Evolutionary conservation across 306 rosid species (phyloP).

Genomic region (Vigna radiata): DNA sequence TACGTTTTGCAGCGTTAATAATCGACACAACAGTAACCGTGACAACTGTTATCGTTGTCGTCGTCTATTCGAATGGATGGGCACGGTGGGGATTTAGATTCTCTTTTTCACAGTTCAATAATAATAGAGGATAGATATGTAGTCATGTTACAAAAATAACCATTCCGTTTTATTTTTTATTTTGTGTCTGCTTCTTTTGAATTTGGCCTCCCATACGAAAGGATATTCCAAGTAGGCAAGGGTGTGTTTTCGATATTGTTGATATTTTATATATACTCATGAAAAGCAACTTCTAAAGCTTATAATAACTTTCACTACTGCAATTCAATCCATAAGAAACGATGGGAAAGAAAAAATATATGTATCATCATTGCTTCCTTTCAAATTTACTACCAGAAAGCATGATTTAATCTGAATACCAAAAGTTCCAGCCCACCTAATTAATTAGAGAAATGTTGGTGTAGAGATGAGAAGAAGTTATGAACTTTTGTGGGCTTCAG

Average conservation of each 20-base stretch:
- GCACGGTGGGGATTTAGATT: conserved; percentile 31
- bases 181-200: not conserved
- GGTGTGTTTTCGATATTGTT: too few relatives aligned
- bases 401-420: not conserved
- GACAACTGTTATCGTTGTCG: conserved; percentile 40
- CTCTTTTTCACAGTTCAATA: not conserved
- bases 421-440: not conserved
- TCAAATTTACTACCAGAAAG: not conserved
- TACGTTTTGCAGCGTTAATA: conserved; percentile 30
- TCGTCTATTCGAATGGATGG: conserved; percentile 18
- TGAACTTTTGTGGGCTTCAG: conserved; percentile 31
- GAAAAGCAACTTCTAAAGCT: not conserved
- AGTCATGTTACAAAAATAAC: not conserved
- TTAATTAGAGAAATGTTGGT: not conserved
- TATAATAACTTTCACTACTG: too few relatives aligned
- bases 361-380: not conserved
- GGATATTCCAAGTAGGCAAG: too few relatives aligned
- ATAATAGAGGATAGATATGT: not conserved
- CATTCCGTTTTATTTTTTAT: not conserved
- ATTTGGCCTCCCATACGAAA: too few relatives aligned
- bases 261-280: not conserved
- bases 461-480: not conserved
- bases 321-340: too few relatives aligned
- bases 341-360: not conserved
- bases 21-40: conserved; percentile 28